phyloP scores from a whole-genome alignment of 495 filamentous ascomycete species.

The Penicillium coffeae region DNA sequence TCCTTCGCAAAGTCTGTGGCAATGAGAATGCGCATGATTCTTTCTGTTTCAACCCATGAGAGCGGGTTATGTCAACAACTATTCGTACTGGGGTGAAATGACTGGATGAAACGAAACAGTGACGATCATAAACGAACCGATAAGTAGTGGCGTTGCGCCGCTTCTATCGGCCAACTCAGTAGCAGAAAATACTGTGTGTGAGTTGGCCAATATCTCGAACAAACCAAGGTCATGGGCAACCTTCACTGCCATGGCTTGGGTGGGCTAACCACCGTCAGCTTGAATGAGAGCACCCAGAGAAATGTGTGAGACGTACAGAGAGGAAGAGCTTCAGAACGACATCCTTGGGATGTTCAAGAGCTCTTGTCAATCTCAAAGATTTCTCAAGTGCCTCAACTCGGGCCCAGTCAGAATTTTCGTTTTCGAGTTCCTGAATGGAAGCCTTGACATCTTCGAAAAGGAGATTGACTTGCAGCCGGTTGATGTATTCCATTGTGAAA shows the following conservation, averaged over 20 bases:
- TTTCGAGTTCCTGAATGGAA: not conserved
- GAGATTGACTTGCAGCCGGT: not conserved
- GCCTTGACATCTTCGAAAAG: not conserved
- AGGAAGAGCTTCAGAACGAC: conserved; percentile 14
- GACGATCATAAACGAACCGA: conserved; percentile 11
- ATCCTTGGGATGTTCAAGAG: conserved; percentile 16
- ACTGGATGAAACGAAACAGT: no score
- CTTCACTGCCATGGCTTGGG: conserved; percentile 20
- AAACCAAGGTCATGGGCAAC: conserved; percentile 16
- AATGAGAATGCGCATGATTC: conserved; percentile 18
- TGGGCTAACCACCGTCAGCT: no score
- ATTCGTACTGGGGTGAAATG: no score
- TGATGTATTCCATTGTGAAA: no score
- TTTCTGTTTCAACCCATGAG: no score
- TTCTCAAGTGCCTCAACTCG: conserved; percentile 6
- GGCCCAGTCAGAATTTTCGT: not conserved
- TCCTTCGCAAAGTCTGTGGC: conserved; percentile 15
- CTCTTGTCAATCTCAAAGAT: conserved; percentile 4
- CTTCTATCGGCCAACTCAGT: conserved; percentile 9
- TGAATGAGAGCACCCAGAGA: no score
- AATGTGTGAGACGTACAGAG: conserved; percentile 10
- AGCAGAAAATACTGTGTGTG: not conserved
- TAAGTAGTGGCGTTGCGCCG: conserved; percentile 7
- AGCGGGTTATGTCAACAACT: no score
- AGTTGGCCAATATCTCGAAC: conserved; percentile 7